Percentiles rank a stretch among this genome's conserved stretches.
These are phyloP conservation scores for Sordariomycetes sp. DNA, from an alignment of 2,329 filamentous ascomycete genomes.

Conservation along the genomic window DNA sequence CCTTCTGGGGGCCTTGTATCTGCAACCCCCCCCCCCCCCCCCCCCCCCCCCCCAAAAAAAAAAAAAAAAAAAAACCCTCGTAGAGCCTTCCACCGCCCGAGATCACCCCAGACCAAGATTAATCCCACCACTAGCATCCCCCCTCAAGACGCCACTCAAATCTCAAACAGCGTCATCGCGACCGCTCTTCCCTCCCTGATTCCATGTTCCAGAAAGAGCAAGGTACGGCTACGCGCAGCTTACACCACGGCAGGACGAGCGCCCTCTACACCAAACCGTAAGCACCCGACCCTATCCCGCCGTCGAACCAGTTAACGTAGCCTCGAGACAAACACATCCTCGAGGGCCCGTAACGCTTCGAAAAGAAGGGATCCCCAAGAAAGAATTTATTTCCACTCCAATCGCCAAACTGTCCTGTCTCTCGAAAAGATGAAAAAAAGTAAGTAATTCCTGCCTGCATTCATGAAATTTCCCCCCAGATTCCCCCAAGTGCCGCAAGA, in stretches of 20 bases:
- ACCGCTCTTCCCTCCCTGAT: neutral
- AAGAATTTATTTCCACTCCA: constrained; percentile 5
- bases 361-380: neutral
- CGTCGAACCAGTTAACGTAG: no score
- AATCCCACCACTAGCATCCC: neutral
- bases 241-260: neutral
- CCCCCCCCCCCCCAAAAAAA: no score
- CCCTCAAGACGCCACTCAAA: neutral
- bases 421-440: neutral
- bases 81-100: neutral
- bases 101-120: neutral
- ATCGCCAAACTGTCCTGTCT: constrained; percentile 6
- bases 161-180: neutral
- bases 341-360: neutral
- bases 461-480: constrained; percentile 13
- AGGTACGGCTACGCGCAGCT: neutral
- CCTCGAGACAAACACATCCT: no score
- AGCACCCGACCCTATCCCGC: neutral
- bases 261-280: neutral
- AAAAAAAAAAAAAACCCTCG: no score
- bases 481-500: constrained; percentile 13
- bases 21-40: no score
- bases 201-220: neutral
- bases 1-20: no score
- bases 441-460: constrained; percentile 13